Percentiles rank a stretch among this genome's conserved stretches.
These are phyloP conservation scores for Lactarius tabidus DNA, from an alignment of 768 basidiomycete genomes.

Conservation along the genomic window DNA sequence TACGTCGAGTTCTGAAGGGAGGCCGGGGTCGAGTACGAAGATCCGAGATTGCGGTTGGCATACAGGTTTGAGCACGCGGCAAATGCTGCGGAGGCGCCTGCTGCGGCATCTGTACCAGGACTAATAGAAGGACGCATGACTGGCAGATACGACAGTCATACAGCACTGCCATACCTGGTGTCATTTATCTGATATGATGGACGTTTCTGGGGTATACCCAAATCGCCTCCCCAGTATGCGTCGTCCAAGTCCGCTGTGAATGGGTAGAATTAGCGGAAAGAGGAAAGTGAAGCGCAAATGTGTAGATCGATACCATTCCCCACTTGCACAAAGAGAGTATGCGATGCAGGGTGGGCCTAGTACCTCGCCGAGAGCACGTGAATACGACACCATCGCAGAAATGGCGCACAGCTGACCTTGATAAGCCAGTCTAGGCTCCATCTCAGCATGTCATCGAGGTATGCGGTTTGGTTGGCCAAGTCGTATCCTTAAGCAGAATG, in stretches of 20 bases:
- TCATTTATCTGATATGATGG: conserved; percentile 76
- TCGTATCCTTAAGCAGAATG: conserved; percentile 61
- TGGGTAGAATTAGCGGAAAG: neutral
- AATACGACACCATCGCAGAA: neutral
- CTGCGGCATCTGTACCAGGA: conserved; percentile 89
- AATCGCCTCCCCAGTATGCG: conserved; percentile 88
- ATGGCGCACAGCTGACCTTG: conserved; percentile 47
- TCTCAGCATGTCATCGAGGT: conserved; percentile 86
- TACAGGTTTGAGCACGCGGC: conserved; percentile 84
- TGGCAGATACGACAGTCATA: neutral
- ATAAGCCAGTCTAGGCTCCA: conserved; percentile 94
- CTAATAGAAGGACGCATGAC: conserved; percentile 31
- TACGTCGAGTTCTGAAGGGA: conserved; percentile 72
- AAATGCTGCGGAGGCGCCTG: conserved; percentile 81
- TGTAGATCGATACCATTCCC: conserved; percentile 49
- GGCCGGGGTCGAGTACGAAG: conserved; percentile 53
- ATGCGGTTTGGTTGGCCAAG: conserved; percentile 78
- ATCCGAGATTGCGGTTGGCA: conserved; percentile 51
- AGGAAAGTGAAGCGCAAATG: neutral
- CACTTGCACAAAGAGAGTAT: conserved; percentile 74
- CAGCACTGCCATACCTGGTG: conserved; percentile 39
- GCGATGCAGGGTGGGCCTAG: conserved; percentile 77
- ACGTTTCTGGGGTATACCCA: conserved; percentile 66
- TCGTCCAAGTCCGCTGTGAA: conserved; percentile 55
- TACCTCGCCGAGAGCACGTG: conserved; percentile 5